Evolutionary conservation across 352 stramenopile species (phyloP), one percentile per base, ranked within the genome.

Genomic region (Phytophthora sp.): DNA sequence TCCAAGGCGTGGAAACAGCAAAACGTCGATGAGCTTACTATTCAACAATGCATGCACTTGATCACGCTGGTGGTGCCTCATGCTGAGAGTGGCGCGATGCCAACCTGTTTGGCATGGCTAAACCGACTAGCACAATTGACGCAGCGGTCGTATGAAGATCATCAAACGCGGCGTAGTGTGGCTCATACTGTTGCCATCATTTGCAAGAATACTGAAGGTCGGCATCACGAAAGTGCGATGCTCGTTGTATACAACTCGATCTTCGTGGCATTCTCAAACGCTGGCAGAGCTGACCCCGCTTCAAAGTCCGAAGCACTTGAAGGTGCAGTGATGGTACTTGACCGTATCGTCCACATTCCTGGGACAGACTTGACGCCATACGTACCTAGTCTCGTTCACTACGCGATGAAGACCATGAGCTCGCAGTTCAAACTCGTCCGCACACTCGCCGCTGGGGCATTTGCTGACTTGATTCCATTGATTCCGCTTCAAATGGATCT

Each of bases 401-500:
- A 82, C 27, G 71, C 81, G 7, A 93, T 93, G 82, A 77, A 75
- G 24, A 72, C 73, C 0, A 93, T 94, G 84, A 76, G 74, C 35
- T 79, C 77, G 1, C 67, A 84, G 23, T 60, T 71, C 3, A 31
- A 74, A 51, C 39, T 52, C n/a, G 65, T 86, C 9, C 79, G 86
- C 12, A 73, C 55, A 3, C 63, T 83, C 50, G 84, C 82, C 20
- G 77, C 86, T 11, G 71, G 73, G n/a, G 69, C 70, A n/a, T 94
- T 94, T 76, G 77, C 81, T 16, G 78, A 88, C 24, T 70, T 94
- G 7, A 54, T 94, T 23, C 84, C 79, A 13, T 74, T 93, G 24
- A 80, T 94, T 50, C 77, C 86, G 8, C 64, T 94, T 45, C 75
- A 89, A 63, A 92, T 93, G 84, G 84, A 94, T 71, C 71, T 91